phyloP scores from a whole-genome alignment of 495 filamentous ascomycete species.

The Copromyces sp. region DNA sequence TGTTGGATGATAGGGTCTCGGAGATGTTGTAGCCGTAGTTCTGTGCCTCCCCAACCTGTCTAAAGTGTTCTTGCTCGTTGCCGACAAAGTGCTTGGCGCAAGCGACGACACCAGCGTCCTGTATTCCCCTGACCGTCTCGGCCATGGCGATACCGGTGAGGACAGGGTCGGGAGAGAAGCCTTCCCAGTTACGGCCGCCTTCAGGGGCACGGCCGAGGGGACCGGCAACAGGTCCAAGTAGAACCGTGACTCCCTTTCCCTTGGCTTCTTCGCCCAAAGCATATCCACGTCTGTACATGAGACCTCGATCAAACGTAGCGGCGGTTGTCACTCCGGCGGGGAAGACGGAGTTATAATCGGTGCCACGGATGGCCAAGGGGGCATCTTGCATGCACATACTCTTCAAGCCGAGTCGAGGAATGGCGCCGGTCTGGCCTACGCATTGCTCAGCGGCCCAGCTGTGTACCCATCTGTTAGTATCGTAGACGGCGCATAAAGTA shows the following conservation, averaged over 20 bases:
- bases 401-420: slow-evolving; percentile 69
- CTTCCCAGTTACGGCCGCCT: slow-evolving; percentile 88
- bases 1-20: slow-evolving; percentile 63
- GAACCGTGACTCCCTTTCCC: slow-evolving; percentile 75
- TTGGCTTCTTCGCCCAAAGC: slow-evolving; percentile 74
- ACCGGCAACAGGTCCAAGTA: slow-evolving; percentile 83
- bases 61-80: slow-evolving; percentile 76
- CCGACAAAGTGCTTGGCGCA: slow-evolving; percentile 74
- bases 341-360: slow-evolving; percentile 73
- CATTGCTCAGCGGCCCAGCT: slow-evolving; percentile 71
- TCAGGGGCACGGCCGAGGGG: slow-evolving; percentile 66
- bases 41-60: slow-evolving; percentile 54
- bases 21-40: slow-evolving; percentile 54
- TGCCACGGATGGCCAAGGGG: slow-evolving; percentile 70
- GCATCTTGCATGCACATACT: slow-evolving; percentile 84
- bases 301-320: slow-evolving; percentile 59
- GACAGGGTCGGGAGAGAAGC: slow-evolving; percentile 65
- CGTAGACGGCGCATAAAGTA: neutral
- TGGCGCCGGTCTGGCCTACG: slow-evolving; percentile 64
- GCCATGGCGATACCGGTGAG: slow-evolving; percentile 64
- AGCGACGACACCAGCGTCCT: slow-evolving; percentile 71
- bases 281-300: slow-evolving; percentile 66
- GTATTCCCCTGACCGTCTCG: slow-evolving; percentile 70
- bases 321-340: slow-evolving; percentile 73
- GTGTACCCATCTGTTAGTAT: slow-evolving; percentile 13